Percentiles rank a stretch among this genome's conserved stretches.
These are phyloP conservation scores for Colletotrichum simmondsii DNA, from an alignment of 2,329 filamentous ascomycete species.

Conservation along the genomic window DNA sequence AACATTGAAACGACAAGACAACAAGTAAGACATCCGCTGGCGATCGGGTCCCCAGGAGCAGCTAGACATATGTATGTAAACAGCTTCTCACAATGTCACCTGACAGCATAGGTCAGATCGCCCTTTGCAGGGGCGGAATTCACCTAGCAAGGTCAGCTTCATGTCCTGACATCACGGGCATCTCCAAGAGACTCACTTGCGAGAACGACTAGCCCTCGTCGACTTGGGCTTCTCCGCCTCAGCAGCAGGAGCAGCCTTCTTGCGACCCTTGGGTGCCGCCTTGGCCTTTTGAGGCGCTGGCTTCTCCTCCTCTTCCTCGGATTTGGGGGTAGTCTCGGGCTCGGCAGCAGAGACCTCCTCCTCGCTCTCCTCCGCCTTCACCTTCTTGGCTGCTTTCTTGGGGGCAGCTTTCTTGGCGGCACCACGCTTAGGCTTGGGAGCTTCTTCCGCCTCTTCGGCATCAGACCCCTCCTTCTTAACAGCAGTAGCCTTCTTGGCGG, in stretches of 20 bases:
- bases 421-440: constrained; percentile 45
- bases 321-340: constrained; percentile 28
- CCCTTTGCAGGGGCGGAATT: neutral
- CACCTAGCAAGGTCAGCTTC: neutral
- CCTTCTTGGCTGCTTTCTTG: constrained; percentile 23
- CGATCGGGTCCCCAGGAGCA: neutral
- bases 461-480: constrained; percentile 38
- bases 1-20: neutral
- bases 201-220: constrained; percentile 13
- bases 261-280: constrained; percentile 23
- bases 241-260: constrained; percentile 28
- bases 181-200: constrained; percentile 7
- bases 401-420: constrained; percentile 41
- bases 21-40: neutral
- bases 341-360: constrained; percentile 18
- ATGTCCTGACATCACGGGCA: neutral
- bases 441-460: constrained; percentile 36
- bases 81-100: neutral
- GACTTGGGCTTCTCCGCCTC: constrained; percentile 20
- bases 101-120: neutral
- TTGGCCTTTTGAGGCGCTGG: constrained; percentile 15
- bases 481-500: neutral
- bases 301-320: constrained; percentile 12
- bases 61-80: neutral
- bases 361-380: constrained; percentile 32